These are phyloP conservation scores for Trichocomaceae sp. DNA, from an alignment of 2,329 filamentous ascomycete genomes.

Conservation along the genomic window DNA sequence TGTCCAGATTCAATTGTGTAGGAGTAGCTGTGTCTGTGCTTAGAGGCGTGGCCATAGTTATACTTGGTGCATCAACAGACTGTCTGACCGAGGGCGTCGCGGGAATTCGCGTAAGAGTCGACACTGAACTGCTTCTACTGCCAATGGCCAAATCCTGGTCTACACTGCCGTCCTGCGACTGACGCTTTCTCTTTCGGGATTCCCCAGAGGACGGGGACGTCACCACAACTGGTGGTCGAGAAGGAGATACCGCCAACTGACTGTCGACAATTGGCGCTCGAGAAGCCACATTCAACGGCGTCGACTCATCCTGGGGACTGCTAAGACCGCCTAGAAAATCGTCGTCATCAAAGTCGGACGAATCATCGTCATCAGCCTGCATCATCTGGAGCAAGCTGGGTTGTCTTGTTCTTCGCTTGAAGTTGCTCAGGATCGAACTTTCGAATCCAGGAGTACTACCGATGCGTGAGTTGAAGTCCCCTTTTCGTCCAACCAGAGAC, in stretches of 20 bases:
- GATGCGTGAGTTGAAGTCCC: constrained; percentile 29
- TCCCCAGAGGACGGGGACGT: constrained; percentile 21
- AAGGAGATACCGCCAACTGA: constrained; percentile 19
- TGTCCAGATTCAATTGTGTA: not conserved
- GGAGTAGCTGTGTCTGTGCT: constrained; percentile 22
- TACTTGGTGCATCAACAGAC: constrained; percentile 17
- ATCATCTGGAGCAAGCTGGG: constrained; percentile 41
- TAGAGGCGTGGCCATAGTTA: constrained; percentile 33
- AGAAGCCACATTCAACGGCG: constrained; percentile 32
- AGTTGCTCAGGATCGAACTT: constrained; percentile 39
- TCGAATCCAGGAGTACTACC: constrained; percentile 39
- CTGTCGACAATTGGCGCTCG: constrained; percentile 15
- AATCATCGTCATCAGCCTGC: constrained; percentile 35
- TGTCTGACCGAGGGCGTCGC: not conserved
- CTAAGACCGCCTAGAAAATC: constrained; percentile 39
- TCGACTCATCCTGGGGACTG: constrained; percentile 39
- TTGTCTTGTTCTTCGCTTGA: constrained; percentile 38
- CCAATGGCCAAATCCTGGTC: constrained; percentile 14
- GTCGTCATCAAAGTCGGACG: constrained; percentile 34
- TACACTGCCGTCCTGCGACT: constrained; percentile 17
- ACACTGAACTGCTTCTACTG: constrained; percentile 18
- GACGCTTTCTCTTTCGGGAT: constrained; percentile 34
- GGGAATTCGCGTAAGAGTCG: constrained; percentile 8
- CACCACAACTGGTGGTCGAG: constrained; percentile 13
- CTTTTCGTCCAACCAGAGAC: constrained; percentile 32